A percentile compares a stretch with the other conserved stretches of the same genome.
These are phyloP conservation scores for Citeromyces matritensis DNA, from an alignment of 805 yeast genomes.

Conservation along the genomic window DNA sequence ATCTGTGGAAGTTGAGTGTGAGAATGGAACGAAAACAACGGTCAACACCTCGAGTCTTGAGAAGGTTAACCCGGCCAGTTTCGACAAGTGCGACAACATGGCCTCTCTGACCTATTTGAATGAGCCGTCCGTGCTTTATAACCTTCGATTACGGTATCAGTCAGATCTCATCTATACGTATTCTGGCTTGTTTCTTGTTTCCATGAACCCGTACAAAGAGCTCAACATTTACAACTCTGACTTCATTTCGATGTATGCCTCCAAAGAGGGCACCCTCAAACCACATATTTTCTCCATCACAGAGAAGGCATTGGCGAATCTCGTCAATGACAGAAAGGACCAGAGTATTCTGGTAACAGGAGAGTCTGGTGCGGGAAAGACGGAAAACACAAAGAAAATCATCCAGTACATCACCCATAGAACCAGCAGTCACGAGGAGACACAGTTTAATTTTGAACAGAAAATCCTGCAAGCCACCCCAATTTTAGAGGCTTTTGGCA, in stretches of 20 bases:
- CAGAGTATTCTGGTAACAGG: conserved; percentile 96
- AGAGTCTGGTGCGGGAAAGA: conserved; percentile 97
- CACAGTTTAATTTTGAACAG: conserved; percentile 43
- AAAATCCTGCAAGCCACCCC: conserved; percentile 92
- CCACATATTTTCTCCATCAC: conserved; percentile 92
- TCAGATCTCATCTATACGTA: conserved; percentile 81
- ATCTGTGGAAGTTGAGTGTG: conserved; percentile 3
- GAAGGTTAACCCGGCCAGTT: conserved; percentile 76
- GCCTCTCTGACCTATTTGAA: conserved; percentile 89
- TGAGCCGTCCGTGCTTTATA: conserved; percentile 90
- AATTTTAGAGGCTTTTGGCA: conserved; percentile 89
- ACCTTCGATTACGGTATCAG: conserved; percentile 60
- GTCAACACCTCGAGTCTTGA: conserved; percentile 30
- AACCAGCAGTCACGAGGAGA: conserved; percentile 18
- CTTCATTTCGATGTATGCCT: conserved; percentile 31
- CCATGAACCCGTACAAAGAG: conserved; percentile 79
- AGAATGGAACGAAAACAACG: conserved; percentile 17
- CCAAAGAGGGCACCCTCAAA: conserved; percentile 18
- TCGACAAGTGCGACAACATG: conserved; percentile 87
- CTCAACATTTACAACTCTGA: conserved; percentile 57
- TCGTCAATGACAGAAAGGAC: conserved; percentile 53
- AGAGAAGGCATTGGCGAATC: conserved; percentile 69
- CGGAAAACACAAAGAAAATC: conserved; percentile 92
- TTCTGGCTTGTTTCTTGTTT: conserved; percentile 90
- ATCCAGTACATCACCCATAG: conserved; percentile 82